Conservation (phyloP, 495 filamentous ascomycete genomes). For the Xylaria curta region DNA sequence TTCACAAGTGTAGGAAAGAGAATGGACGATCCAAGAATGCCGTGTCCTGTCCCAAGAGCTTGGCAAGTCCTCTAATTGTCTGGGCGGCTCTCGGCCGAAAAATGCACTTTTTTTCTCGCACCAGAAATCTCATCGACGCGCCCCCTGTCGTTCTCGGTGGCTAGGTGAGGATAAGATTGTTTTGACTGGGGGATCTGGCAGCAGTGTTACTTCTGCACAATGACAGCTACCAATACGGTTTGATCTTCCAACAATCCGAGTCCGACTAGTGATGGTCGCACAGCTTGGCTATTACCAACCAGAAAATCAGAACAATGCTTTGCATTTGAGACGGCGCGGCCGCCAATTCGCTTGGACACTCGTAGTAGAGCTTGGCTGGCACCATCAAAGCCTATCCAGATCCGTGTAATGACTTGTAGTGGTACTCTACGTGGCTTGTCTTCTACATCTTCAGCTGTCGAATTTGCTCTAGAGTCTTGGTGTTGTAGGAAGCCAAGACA, state of each 20-base stretch:
- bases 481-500: conserved; percentile 8
- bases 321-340: neutral
- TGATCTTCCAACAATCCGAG: conserved; percentile 13
- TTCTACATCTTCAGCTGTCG: neutral
- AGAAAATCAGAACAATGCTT: neutral
- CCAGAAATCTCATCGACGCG: neutral
- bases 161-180: neutral
- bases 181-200: neutral
- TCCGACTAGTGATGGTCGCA: neutral
- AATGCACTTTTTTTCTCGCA: neutral
- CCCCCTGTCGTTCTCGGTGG: conserved; percentile 1
- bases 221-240: neutral
- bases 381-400: neutral
- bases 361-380: conserved; percentile 12
- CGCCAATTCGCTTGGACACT: conserved; percentile 17
- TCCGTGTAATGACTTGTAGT: neutral
- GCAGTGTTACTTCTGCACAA: neutral
- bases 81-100: conserved; percentile 20
- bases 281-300: neutral
- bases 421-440: neutral
- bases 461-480: conserved; percentile 1
- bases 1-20: neutral
- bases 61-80: conserved; percentile 11
- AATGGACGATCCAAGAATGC: neutral
- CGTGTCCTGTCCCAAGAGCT: conserved; percentile 6